Evolutionary conservation across 495 filamentous ascomycete species (phyloP).

Genomic region (Aspergillus sclerotioniger): DNA sequence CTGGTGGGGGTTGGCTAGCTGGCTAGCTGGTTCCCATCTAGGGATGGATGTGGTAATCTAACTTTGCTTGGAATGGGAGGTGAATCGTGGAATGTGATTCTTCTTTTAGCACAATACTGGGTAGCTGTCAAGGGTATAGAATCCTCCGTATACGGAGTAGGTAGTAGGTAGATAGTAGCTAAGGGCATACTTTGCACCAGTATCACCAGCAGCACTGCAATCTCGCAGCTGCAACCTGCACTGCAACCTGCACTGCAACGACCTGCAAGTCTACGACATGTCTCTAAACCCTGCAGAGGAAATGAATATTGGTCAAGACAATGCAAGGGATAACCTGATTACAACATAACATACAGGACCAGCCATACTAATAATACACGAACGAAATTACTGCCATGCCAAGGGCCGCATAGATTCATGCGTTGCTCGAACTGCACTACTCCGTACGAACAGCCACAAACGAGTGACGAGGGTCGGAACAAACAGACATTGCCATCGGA

Average conservation of each 20-base stretch:
- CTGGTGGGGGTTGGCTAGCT: too few relatives aligned
- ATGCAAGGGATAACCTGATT: not conserved
- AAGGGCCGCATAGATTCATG: not conserved
- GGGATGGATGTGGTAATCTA: not conserved
- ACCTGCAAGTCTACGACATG: not conserved
- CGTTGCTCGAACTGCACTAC: not conserved
- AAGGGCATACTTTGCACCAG: too few relatives aligned
- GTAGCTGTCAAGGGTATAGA: too few relatives aligned
- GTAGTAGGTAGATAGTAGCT: too few relatives aligned
- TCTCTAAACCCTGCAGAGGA: not conserved
- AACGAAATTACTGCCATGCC: not conserved
- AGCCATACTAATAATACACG: not conserved
- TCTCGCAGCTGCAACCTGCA: too few relatives aligned
- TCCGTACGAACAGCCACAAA: not conserved
- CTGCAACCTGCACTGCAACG: not conserved
- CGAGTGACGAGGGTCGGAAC: constrained; percentile 1
- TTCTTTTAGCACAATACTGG: too few relatives aligned
- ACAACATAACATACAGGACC: not conserved
- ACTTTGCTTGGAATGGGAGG: not conserved
- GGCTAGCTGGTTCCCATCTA: not conserved
- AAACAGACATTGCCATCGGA: not conserved
- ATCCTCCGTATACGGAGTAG: too few relatives aligned
- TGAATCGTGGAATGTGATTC: not conserved
- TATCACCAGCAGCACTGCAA: too few relatives aligned
- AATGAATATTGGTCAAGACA: not conserved